phyloP scores from a whole-genome alignment of 2,329 filamentous ascomycete species.

The Pyricularia grisea region DNA sequence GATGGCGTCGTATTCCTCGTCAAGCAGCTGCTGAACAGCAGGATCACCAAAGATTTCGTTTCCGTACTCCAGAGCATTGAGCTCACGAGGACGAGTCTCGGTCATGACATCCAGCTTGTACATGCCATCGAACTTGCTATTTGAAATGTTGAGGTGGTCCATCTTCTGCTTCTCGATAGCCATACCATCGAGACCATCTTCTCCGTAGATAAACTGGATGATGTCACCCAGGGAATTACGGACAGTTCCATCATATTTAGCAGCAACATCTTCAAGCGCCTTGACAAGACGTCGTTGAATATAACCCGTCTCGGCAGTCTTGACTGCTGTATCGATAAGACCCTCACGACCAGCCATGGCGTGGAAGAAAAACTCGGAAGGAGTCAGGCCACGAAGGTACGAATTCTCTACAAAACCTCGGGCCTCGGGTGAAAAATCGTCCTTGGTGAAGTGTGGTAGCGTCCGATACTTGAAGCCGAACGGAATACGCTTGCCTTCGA shows the following conservation, averaged over 20 bases:
- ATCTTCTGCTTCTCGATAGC: conserved; percentile 90
- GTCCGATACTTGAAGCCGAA: conserved; percentile 99
- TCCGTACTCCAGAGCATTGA: conserved; percentile 78
- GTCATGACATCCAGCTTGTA: conserved; percentile 87
- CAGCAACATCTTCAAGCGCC: conserved; percentile 93
- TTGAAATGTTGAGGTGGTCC: conserved; percentile 74
- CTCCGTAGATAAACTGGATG: conserved; percentile 94
- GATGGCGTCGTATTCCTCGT: conserved; percentile 79
- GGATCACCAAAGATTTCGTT: conserved; percentile 80
- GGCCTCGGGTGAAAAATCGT: conserved; percentile 95
- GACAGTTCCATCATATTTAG: conserved; percentile 94
- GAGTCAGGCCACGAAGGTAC: conserved; percentile 89
- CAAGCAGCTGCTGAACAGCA: conserved; percentile 77
- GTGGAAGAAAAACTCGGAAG: conserved; percentile 98
- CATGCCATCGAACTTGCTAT: conserved; percentile 66
- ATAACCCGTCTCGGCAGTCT: conserved; percentile 98
- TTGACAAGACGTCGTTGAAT: conserved; percentile 98
- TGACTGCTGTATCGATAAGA: conserved; percentile 98
- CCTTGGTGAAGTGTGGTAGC: conserved; percentile 95
- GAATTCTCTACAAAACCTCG: conserved; percentile 98
- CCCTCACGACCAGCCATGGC: conserved; percentile 99
- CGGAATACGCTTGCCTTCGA: conserved; percentile 97
- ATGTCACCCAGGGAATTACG: conserved; percentile 95
- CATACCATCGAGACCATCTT: conserved; percentile 90
- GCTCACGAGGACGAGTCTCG: conserved; percentile 39